Evolutionary conservation across 495 filamentous ascomycete genomes (phyloP).

Genomic region (Diplogelasinospora grovesii): DNA sequence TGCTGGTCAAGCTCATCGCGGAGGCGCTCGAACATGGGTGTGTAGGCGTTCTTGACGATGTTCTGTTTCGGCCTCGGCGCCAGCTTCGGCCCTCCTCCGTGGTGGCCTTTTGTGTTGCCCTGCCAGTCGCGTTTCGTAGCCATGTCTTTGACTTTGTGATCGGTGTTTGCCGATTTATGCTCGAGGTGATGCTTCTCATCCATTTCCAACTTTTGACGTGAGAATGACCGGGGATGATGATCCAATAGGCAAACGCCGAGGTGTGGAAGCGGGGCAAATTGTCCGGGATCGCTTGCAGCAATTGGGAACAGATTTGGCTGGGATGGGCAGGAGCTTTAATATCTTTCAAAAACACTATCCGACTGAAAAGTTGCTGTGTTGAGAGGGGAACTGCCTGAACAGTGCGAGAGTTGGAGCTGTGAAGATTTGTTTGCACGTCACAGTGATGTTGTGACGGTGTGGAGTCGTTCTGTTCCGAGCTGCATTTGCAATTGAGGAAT

Average conservation of each 20-base stretch:
- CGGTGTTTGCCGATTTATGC: neutral
- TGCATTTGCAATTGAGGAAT: too few relatives aligned
- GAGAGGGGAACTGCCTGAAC: too few relatives aligned
- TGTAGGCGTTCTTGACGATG: conserved; percentile 43
- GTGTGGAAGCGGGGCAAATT: conserved; percentile 2
- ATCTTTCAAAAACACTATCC: too few relatives aligned
- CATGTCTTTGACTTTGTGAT: conserved; percentile 20
- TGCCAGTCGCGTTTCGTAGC: conserved; percentile 54
- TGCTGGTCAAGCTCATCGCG: conserved; percentile 88
- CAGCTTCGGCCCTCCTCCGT: conserved; percentile 24
- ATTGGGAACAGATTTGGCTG: too few relatives aligned
- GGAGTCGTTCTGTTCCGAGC: too few relatives aligned
- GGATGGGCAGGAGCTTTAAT: too few relatives aligned
- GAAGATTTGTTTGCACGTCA: too few relatives aligned
- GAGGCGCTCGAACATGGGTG: conserved; percentile 78
- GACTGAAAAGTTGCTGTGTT: too few relatives aligned
- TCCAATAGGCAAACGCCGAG: conserved; percentile 9
- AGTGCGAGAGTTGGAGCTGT: too few relatives aligned
- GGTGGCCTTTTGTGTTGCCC: conserved; percentile 42
- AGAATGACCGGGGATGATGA: neutral
- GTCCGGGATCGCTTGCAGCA: neutral
- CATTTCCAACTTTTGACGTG: conserved; percentile 3
- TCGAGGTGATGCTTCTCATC: conserved; percentile 4
- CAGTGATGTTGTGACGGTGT: too few relatives aligned
- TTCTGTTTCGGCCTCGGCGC: conserved; percentile 14